Conservation (phyloP, 441 rosid species). For the Croton laevigatus region DNA sequence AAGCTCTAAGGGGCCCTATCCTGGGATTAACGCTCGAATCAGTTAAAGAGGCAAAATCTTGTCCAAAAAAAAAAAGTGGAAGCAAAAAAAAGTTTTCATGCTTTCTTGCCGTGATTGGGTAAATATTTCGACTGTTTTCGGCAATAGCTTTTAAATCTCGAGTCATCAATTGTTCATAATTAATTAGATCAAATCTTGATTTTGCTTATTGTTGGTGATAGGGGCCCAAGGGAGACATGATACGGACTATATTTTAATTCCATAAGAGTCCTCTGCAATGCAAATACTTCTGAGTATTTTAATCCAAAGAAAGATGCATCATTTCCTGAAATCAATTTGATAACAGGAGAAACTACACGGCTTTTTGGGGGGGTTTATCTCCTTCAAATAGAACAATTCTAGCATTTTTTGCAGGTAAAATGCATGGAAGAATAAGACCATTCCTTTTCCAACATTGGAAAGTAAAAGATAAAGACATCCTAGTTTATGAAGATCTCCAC, state of each 20-base stretch:
- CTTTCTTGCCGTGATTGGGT: slow-evolving; percentile 75
- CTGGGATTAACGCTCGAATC: too few relatives aligned
- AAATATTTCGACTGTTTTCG: too few relatives aligned
- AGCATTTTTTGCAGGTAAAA: slow-evolving; percentile 59
- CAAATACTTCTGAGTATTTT: slow-evolving; percentile 59
- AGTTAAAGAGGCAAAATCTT: too few relatives aligned
- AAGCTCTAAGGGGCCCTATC: too few relatives aligned
- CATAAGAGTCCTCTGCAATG: slow-evolving; percentile 59
- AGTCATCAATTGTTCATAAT: too few relatives aligned
- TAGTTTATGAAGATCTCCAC: slow-evolving; percentile 51
- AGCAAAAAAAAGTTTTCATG: too few relatives aligned
- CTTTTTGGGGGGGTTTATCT: slow-evolving; percentile 29
- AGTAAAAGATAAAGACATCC: slow-evolving; percentile 46
- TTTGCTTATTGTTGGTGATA: neutral
- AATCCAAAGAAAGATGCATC: slow-evolving; percentile 57
- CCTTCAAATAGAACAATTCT: slow-evolving; percentile 33
- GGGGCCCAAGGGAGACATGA: slow-evolving; percentile 37
- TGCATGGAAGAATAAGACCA: slow-evolving; percentile 51
- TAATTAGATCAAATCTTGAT: too few relatives aligned
- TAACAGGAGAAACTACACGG: slow-evolving; percentile 34
- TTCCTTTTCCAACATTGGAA: slow-evolving; percentile 52
- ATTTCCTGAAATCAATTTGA: slow-evolving; percentile 54
- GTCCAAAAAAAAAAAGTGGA: too few relatives aligned
- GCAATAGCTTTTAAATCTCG: too few relatives aligned
- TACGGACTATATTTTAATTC: slow-evolving; percentile 46